Evolutionary conservation across 1,139 yeast species (phyloP).

Genomic region (Taphrina wiesneri): DNA sequence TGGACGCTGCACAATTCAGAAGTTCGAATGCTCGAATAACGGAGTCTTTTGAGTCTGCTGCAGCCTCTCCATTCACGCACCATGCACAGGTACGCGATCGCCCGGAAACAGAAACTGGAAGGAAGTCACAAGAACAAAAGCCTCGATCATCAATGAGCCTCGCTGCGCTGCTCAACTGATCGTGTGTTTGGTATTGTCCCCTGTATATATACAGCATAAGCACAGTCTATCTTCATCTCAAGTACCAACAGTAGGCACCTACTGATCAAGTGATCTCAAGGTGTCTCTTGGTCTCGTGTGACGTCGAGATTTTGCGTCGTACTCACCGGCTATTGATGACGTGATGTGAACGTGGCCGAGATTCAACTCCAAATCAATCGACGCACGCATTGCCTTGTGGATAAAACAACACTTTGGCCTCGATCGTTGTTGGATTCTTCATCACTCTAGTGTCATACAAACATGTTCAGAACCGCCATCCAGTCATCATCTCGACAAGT

Average conservation of each 20-base stretch:
- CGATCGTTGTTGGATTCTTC: not conserved
- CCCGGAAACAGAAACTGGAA: not conserved
- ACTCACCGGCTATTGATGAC: slow-evolving; percentile 4
- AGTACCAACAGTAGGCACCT: too few relatives aligned
- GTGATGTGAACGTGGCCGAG: slow-evolving; percentile 1
- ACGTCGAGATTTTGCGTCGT: slow-evolving; percentile 13
- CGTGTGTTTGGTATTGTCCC: not conserved
- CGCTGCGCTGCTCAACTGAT: slow-evolving; percentile 10
- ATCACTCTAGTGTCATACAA: not conserved
- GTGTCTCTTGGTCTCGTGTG: not conserved
- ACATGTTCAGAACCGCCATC: slow-evolving; percentile 17
- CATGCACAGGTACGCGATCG: not conserved
- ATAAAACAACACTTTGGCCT: not conserved
- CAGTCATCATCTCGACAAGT: slow-evolving; percentile 5
- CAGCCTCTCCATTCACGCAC: not conserved
- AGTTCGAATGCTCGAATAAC: not conserved
- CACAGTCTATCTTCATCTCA: too few relatives aligned
- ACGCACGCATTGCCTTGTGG: not conserved
- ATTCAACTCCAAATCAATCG: not conserved
- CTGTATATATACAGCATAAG: too few relatives aligned
- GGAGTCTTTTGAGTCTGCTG: slow-evolving; percentile 12
- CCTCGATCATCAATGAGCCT: slow-evolving; percentile 13
- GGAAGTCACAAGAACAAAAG: not conserved
- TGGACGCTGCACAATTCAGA: not conserved
- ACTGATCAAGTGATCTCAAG: too few relatives aligned